Percentiles rank a stretch among this genome's conserved stretches.
Evolutionary conservation across 306 rosid genomes (phyloP).

Genomic region (Alnus rubra): DNA sequence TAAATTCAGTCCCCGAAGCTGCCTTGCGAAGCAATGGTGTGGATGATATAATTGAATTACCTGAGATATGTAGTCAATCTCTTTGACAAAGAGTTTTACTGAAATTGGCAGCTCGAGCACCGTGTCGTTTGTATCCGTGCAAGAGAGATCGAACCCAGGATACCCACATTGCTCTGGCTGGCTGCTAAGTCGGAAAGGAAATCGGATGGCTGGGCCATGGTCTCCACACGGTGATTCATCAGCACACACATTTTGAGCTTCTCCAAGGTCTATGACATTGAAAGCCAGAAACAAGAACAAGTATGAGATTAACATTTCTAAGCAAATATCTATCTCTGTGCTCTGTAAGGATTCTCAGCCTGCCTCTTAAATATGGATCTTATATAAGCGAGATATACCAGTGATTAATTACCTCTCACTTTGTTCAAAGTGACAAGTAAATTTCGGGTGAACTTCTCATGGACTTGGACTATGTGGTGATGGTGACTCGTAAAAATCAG

Average conservation of each 20-base stretch:
- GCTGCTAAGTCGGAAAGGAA: constrained; percentile 39
- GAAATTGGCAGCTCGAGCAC: neutral
- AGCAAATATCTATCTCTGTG: neutral
- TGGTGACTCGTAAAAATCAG: too few species aligned
- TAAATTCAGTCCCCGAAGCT: neutral
- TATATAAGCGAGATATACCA: too few species aligned
- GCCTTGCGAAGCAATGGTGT: neutral
- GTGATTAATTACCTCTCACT: too few species aligned
- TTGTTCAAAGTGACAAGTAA: too few species aligned
- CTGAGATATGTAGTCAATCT: neutral
- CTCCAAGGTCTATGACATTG: constrained; percentile 1
- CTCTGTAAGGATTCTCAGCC: too few species aligned
- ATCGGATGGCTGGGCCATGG: constrained; percentile 18
- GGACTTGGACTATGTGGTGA: too few species aligned
- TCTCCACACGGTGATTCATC: constrained; percentile 18
- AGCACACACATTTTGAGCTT: constrained; percentile 11
- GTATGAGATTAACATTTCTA: neutral
- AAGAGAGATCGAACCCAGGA: constrained; percentile 4
- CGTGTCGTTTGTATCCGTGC: neutral
- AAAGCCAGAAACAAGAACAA: constrained; percentile 8
- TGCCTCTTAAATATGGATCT: too few species aligned
- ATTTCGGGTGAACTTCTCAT: too few species aligned
- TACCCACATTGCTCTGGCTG: constrained; percentile 22
- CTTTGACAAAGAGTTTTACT: neutral
- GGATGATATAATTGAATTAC: neutral